These are phyloP conservation scores for Berberis thunbergii DNA, from an alignment of 164 flowering plant genomes.

Conservation along the genomic window DNA sequence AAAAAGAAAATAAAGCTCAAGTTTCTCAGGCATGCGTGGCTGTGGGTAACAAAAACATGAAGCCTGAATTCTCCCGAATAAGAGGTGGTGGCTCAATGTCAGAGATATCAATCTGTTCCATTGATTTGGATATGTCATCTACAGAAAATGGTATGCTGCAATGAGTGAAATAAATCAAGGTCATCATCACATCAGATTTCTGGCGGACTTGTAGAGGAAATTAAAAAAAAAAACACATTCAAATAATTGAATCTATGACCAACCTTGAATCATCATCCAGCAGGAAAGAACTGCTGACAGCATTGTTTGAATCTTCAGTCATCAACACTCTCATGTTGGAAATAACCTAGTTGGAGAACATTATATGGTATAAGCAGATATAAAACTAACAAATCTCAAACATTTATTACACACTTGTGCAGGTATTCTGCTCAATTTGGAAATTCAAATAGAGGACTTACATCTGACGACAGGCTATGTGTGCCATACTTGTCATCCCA, in stretches of 20 bases:
- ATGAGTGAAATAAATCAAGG: not conserved
- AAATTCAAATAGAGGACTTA: conserved; percentile 35
- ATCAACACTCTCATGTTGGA: conserved; percentile 59
- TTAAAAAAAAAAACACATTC: not conserved
- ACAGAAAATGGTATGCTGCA: conserved; percentile 96
- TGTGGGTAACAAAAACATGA: conserved; percentile 54
- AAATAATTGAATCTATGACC: conserved; percentile 2
- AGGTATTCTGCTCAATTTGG: conserved; percentile 20
- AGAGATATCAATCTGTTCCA: conserved; percentile 72
- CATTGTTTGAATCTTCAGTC: conserved; percentile 67
- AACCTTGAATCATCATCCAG: conserved; percentile 68
- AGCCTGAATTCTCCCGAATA: conserved; percentile 86
- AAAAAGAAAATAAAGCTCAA: too few species aligned
- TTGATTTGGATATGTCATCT: conserved; percentile 94
- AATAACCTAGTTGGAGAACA: conserved; percentile 33
- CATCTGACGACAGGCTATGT: conserved; percentile 85
- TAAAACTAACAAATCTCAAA: conserved; percentile 1
- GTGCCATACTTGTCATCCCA: conserved; percentile 99
- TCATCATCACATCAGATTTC: conserved; percentile 1
- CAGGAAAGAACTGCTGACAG: conserved; percentile 58
- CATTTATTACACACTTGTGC: conserved; percentile 23
- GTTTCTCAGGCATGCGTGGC: conserved; percentile 28
- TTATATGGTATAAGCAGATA: not conserved
- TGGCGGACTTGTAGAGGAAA: not conserved
- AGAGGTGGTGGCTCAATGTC: conserved; percentile 89